Evolutionary conservation across 1,284 basidiomycete species (phyloP).

Genomic region (Rhodotorula sp.): DNA sequence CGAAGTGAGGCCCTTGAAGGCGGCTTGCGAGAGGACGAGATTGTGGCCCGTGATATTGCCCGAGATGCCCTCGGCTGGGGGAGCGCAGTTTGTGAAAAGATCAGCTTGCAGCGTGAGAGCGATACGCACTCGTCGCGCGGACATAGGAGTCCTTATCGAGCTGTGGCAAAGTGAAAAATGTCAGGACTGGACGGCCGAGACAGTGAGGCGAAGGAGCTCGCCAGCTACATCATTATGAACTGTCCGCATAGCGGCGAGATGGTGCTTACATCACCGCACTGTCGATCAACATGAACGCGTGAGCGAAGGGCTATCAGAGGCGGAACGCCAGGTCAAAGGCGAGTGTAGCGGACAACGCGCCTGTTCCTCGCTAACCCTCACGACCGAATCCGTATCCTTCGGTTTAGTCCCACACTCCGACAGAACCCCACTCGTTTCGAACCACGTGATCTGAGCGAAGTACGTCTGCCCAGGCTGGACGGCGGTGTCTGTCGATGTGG

Average conservation of each 20-base stretch:
- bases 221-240: constrained; percentile 25
- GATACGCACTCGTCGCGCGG: constrained; percentile 14
- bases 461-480: neutral
- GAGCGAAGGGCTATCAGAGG: too few relatives aligned
- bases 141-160: constrained; percentile 18
- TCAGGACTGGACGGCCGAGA: neutral
- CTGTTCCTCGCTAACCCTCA: constrained; percentile 15
- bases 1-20: constrained; percentile 14
- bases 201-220: neutral
- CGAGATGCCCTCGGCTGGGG: constrained; percentile 23
- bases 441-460: constrained; percentile 25
- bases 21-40: constrained; percentile 1
- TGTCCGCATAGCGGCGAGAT: constrained; percentile 9
- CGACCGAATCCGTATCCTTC: constrained; percentile 20
- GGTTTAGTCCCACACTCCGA: constrained; percentile 4
- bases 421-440: neutral
- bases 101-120: neutral
- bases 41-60: constrained; percentile 13
- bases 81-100: neutral
- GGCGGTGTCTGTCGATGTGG: neutral
- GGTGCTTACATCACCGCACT: constrained; percentile 10
- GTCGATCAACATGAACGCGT: neutral
- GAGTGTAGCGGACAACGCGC: neutral
- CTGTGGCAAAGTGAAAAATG: neutral
- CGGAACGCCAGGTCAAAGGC: neutral